Percentiles rank a stretch among this genome's conserved stretches.
Conservation (phyloP, 805 yeast genomes). For the Barnettozyma sp. region DNA sequence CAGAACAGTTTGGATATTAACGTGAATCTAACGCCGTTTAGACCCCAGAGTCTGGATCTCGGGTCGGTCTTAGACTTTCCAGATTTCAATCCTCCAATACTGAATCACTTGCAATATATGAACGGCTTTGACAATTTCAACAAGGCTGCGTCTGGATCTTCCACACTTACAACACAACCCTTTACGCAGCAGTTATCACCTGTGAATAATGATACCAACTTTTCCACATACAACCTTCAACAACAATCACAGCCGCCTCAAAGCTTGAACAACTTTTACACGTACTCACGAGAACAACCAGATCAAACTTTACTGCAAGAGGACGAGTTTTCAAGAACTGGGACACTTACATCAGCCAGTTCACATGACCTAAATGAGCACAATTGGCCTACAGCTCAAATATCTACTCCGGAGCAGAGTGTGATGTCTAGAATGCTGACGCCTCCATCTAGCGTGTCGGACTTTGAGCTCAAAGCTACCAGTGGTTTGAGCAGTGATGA, state of each 20-base stretch:
- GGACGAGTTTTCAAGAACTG: not conserved
- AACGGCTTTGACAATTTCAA: slow-evolving; percentile 3
- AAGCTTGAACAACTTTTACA: slow-evolving; percentile 1
- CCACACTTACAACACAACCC: not conserved
- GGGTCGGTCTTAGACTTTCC: slow-evolving; percentile 14
- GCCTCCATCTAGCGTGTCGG: slow-evolving; percentile 20
- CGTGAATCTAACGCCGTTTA: slow-evolving; percentile 14
- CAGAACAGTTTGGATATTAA: slow-evolving; percentile 22
- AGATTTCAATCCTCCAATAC: slow-evolving; percentile 9
- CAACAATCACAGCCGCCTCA: not conserved
- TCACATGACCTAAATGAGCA: slow-evolving; percentile 7
- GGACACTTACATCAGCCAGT: not conserved
- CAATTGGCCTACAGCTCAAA: slow-evolving; percentile 19
- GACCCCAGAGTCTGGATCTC: slow-evolving; percentile 24
- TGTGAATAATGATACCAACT: not conserved
- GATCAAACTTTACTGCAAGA: slow-evolving; percentile 1
- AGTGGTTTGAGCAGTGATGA: not conserved
- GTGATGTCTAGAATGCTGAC: slow-evolving; percentile 11
- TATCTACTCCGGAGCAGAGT: slow-evolving; percentile 15
- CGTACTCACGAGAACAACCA: slow-evolving; percentile 5
- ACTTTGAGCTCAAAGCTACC: slow-evolving; percentile 5
- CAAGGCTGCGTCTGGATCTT: not conserved
- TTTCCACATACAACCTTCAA: not conserved
- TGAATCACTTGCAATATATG: slow-evolving; percentile 10
- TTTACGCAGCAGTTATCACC: not conserved